Conservation (phyloP, 2,329 filamentous ascomycete genomes). For the Fusarium annulatum region DNA sequence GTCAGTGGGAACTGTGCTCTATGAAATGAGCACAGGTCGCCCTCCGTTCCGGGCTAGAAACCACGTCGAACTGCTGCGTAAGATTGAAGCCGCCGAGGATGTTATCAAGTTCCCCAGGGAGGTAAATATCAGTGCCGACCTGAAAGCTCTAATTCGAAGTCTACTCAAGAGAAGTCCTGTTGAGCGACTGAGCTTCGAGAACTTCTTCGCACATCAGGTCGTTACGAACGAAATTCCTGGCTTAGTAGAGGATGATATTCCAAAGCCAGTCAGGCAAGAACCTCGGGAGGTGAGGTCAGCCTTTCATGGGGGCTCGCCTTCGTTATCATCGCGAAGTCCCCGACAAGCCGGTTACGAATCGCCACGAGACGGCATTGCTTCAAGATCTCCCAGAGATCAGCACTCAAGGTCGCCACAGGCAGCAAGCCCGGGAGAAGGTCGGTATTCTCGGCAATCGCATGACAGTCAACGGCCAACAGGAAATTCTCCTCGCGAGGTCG, state of each 20-base stretch:
- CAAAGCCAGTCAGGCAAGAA: constrained; percentile 54
- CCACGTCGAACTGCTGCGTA: constrained; percentile 91
- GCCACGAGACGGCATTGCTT: constrained; percentile 48
- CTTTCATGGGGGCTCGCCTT: constrained; percentile 46
- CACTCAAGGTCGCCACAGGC: constrained; percentile 56
- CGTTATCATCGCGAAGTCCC: constrained; percentile 43
- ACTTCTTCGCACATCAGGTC: constrained; percentile 82
- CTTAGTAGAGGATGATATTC: constrained; percentile 80
- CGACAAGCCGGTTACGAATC: constrained; percentile 55
- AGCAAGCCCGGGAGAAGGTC: constrained; percentile 55
- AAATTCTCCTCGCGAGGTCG: constrained; percentile 59
- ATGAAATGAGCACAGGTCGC: constrained; percentile 92
- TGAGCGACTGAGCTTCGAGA: constrained; percentile 85
- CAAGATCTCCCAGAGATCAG: constrained; percentile 56
- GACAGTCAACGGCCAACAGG: constrained; percentile 48
- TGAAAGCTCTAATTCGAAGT: constrained; percentile 83
- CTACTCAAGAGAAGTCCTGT: constrained; percentile 88
- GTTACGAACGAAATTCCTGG: constrained; percentile 82
- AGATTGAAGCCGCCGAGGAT: constrained; percentile 91
- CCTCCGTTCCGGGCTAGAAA: constrained; percentile 94
- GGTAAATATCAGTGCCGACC: constrained; percentile 74
- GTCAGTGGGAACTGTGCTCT: constrained; percentile 96
- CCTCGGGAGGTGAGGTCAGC: constrained; percentile 51
- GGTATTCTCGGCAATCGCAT: constrained; percentile 45
- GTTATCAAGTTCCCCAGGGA: constrained; percentile 84